Percentiles rank a stretch among this genome's conserved stretches.
These are phyloP conservation scores for Emmonsiellopsis sp. DNA, from an alignment of 2,329 filamentous ascomycete species.

Conservation along the genomic window DNA sequence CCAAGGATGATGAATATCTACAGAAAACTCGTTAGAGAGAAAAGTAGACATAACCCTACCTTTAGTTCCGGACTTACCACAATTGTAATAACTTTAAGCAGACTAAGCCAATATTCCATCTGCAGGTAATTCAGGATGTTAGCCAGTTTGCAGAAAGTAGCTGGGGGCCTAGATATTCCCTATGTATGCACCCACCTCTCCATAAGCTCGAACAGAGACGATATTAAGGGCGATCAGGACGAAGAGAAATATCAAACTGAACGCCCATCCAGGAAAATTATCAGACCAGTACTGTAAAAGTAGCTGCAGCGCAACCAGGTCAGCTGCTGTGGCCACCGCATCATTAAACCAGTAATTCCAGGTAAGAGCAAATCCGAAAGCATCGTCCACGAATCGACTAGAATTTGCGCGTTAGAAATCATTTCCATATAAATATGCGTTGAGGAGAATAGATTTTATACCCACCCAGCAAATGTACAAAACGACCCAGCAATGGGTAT, in stretches of 20 bases:
- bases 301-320: conserved; percentile 51
- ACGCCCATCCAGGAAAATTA: conserved; percentile 53
- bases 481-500: conserved; percentile 47
- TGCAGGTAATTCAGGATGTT: conserved; percentile 9
- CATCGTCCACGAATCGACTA: conserved; percentile 36
- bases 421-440: neutral
- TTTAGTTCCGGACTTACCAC: conserved; percentile 20
- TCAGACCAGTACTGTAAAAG: conserved; percentile 54
- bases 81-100: conserved; percentile 34
- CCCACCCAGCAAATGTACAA: conserved; percentile 45
- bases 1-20: conserved; percentile 55
- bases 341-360: conserved; percentile 56
- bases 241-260: conserved; percentile 53
- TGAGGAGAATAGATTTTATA: conserved; percentile 3
- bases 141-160: neutral
- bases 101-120: conserved; percentile 33
- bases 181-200: conserved; percentile 33
- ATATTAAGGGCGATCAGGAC: conserved; percentile 46
- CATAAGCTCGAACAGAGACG: conserved; percentile 45
- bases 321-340: conserved; percentile 50
- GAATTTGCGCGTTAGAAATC: neutral
- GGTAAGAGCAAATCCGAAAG: conserved; percentile 34
- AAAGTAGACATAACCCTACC: conserved; percentile 13
- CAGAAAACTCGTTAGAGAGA: neutral
- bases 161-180: neutral